These are phyloP conservation scores for Hawksworthiomyces lignivorus DNA, from an alignment of 2,329 filamentous ascomycete species.

Conservation along the genomic window DNA sequence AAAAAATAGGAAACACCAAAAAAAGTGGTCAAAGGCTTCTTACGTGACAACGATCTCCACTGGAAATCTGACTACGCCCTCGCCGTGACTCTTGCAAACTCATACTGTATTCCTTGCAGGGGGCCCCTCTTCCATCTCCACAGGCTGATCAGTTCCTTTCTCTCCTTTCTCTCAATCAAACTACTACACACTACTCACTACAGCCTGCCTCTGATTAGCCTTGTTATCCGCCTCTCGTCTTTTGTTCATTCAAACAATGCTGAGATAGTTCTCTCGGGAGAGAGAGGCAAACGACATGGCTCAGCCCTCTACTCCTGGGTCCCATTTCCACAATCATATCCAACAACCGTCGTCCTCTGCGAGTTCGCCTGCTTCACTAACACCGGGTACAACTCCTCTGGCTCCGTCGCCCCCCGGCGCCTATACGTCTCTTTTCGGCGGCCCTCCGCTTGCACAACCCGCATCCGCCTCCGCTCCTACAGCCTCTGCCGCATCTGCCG, in stretches of 20 bases:
- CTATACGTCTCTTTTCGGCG: slow-evolving; percentile 10
- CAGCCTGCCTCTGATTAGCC: no score
- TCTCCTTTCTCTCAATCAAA: no score
- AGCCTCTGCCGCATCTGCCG: neutral
- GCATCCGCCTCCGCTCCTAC: neutral
- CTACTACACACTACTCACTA: no score
- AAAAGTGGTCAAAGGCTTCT: no score
- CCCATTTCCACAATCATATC: neutral
- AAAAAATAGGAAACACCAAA: no score
- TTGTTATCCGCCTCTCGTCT: no score
- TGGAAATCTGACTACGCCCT: no score
- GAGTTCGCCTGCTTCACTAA: neutral
- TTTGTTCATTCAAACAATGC: slow-evolving; percentile 9
- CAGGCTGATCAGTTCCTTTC: no score
- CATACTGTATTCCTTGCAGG: no score
- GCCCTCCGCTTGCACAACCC: neutral
- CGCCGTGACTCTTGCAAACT: no score
- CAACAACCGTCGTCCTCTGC: slow-evolving; percentile 1
- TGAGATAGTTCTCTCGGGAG: slow-evolving; percentile 14
- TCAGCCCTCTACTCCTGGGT: slow-evolving; percentile 8
- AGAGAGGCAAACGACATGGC: slow-evolving; percentile 15
- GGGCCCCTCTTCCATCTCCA: no score
- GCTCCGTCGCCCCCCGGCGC: slow-evolving; percentile 1
- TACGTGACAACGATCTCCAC: no score
- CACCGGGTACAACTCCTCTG: neutral